Base-by-base conservation (phyloP, 805 yeast genomes). In the Yamadazyma sp. region DNA sequence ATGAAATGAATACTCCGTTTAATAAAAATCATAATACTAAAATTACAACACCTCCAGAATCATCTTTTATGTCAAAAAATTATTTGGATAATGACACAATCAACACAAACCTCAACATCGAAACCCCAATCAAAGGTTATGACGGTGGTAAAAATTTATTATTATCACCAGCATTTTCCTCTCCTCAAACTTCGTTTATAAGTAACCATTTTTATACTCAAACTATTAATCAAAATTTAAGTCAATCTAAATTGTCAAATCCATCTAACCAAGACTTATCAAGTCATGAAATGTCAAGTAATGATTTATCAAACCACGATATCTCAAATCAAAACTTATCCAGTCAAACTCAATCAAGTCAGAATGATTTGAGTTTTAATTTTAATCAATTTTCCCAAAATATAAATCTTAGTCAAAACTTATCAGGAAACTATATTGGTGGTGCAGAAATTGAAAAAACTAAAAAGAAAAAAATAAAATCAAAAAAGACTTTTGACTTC, bases 121-220 rank as follows among this genome's bases (percentile, higher is more conserved):
- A 43, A 10, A 43, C 44, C 27, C 47, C 41, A 9, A 22, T 38
- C 18, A 40, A 35, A 24, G 17, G 27, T 17, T 33, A 36, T 23
- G 41, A 44, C 27, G 30, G 35, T 20, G 42, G 36, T 36, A 32
- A 38, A 29, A 32, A 55, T 16, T 39, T 57, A 6, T 36, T 62
- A 8, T 48, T 66, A 29, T 62, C 69, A 9, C 73, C 73, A 1
- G 69, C 69, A 2, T 57, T 57, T 42, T 73, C 78, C 7, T 73
- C 78, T 10, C 81, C 80, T 5, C 74, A 67, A 30, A 57, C 48
- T 15, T 30, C 27, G 10, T 31, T 29, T 27, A 15, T 35, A 9
- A 29, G 9, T 12, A 27, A 29, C 7, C 14, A 19, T n/a, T 24
- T 23, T 16, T 12, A 24, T 13, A 18, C 12, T 13, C 32, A 17